A percentile compares a stretch with the other conserved stretches of the same genome.
phyloP scores from a whole-genome alignment of 192 early-diverging fungal species.

The Coemansia sp. region DNA sequence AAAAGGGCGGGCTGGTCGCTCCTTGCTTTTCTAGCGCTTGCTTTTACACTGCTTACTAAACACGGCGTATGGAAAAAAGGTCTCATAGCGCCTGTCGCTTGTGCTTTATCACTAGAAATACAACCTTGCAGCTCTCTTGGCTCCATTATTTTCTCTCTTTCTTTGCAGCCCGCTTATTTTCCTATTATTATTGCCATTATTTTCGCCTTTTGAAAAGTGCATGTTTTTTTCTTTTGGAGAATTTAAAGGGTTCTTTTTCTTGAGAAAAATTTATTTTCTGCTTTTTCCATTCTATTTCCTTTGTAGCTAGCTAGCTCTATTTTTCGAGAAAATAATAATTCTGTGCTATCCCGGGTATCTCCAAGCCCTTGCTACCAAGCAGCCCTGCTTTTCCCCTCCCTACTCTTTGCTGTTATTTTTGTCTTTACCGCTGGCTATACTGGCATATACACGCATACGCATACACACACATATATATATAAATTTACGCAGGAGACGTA shows the following conservation, averaged over 20 bases:
- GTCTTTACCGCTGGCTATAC: not conserved
- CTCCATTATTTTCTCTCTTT: too few species aligned
- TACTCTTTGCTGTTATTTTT: not conserved
- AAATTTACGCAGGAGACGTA: not conserved
- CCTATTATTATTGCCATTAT: not conserved
- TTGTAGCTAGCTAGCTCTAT: not conserved
- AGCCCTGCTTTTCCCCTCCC: not conserved
- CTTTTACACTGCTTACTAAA: too few species aligned
- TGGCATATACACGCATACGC: too few species aligned
- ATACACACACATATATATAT: too few species aligned
- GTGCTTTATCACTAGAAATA: too few species aligned
- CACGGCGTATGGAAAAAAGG: too few species aligned
- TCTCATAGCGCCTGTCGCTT: too few species aligned
- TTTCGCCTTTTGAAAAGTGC: not conserved
- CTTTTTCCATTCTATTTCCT: not conserved
- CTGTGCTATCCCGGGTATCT: not conserved
- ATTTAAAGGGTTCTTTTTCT: not conserved
- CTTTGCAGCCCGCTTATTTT: too few species aligned
- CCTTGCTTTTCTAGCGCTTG: too few species aligned
- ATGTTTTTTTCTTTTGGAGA: not conserved
- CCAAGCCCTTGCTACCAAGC: not conserved
- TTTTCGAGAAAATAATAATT: not conserved
- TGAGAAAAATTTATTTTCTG: not conserved
- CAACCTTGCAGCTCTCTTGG: too few species aligned
- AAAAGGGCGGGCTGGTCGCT: too few species aligned